Percentiles rank a stretch among this genome's conserved stretches.
Evolutionary conservation across 805 yeast species (phyloP).

Genomic region (Yarrowia deformans): DNA sequence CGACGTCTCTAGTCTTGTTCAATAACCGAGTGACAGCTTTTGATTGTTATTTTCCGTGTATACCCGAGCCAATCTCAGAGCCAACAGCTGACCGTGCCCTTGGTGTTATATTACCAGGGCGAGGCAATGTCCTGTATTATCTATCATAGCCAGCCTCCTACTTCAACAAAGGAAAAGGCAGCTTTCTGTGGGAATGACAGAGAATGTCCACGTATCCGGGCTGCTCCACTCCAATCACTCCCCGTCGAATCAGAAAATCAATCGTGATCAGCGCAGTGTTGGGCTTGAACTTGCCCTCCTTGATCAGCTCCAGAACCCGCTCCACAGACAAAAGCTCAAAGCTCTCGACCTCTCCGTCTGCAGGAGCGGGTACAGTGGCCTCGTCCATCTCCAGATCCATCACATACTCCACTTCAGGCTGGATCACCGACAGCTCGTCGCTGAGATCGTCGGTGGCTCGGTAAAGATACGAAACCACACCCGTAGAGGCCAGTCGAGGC

Average conservation of each 20-base stretch:
- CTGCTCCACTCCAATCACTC: slow-evolving; percentile 54
- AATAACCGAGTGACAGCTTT: too few species aligned
- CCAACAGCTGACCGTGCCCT: too few species aligned
- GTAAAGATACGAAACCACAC: slow-evolving; percentile 68
- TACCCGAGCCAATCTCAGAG: too few species aligned
- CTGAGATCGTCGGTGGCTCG: slow-evolving; percentile 48
- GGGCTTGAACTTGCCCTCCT: slow-evolving; percentile 77
- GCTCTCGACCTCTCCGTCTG: slow-evolving; percentile 78
- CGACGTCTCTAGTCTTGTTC: too few species aligned
- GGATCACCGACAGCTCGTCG: slow-evolving; percentile 65
- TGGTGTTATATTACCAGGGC: too few species aligned
- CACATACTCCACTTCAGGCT: slow-evolving; percentile 86
- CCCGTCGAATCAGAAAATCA: slow-evolving; percentile 89
- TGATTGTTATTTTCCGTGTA: too few species aligned
- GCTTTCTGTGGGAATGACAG: slow-evolving; percentile 9
- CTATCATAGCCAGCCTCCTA: background rate
- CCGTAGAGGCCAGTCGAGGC: slow-evolving; percentile 58
- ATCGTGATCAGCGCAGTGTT: slow-evolving; percentile 82
- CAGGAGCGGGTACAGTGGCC: slow-evolving; percentile 60
- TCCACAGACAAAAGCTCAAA: slow-evolving; percentile 69
- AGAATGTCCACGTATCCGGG: slow-evolving; percentile 22
- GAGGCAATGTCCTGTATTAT: background rate
- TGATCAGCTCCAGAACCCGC: slow-evolving; percentile 61
- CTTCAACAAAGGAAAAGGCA: slow-evolving; percentile 31
- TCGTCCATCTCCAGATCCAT: slow-evolving; percentile 71